phyloP scores from a whole-genome alignment of 148 eudicot genomes.

The Euryodendron excelsum region DNA sequence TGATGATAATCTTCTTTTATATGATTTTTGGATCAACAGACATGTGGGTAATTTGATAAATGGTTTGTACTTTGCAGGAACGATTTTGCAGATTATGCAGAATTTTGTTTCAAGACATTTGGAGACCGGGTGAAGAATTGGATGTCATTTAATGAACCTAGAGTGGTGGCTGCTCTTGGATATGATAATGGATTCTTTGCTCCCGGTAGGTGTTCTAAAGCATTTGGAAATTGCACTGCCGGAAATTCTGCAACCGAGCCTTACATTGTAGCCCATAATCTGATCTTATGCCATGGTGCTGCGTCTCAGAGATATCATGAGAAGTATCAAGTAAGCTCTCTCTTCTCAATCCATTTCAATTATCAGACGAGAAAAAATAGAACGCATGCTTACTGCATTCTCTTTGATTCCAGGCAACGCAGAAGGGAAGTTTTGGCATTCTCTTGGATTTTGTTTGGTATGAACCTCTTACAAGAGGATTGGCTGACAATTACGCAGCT shows the following conservation, averaged over 20 bases:
- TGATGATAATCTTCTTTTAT: too few species aligned
- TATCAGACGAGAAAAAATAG: neutral
- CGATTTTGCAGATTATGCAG: slow-evolving; percentile 90
- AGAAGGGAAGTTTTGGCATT: slow-evolving; percentile 87
- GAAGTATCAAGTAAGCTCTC: slow-evolving; percentile 58
- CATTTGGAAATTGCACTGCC: slow-evolving; percentile 68
- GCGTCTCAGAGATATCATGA: slow-evolving; percentile 82
- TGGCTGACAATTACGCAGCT: slow-evolving; percentile 74
- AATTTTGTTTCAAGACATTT: slow-evolving; percentile 86
- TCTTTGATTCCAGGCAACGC: slow-evolving; percentile 50
- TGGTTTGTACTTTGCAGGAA: slow-evolving; percentile 41
- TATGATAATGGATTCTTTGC: slow-evolving; percentile 67
- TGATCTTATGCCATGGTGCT: slow-evolving; percentile 74
- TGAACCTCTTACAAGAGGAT: slow-evolving; percentile 76
- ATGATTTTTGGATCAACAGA: too few species aligned
- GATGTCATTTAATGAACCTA: slow-evolving; percentile 91
- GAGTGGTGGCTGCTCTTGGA: slow-evolving; percentile 85
- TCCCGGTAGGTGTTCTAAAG: slow-evolving; percentile 83
- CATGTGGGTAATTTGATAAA: neutral
- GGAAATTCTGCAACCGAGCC: slow-evolving; percentile 95
- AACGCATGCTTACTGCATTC: neutral
- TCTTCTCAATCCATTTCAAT: neutral
- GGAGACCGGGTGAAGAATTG: slow-evolving; percentile 96
- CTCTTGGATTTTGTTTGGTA: slow-evolving; percentile 92
- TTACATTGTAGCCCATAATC: slow-evolving; percentile 80